phyloP scores from a whole-genome alignment of 2,329 filamentous ascomycete species.

The Aspergillus eucalypticola region DNA sequence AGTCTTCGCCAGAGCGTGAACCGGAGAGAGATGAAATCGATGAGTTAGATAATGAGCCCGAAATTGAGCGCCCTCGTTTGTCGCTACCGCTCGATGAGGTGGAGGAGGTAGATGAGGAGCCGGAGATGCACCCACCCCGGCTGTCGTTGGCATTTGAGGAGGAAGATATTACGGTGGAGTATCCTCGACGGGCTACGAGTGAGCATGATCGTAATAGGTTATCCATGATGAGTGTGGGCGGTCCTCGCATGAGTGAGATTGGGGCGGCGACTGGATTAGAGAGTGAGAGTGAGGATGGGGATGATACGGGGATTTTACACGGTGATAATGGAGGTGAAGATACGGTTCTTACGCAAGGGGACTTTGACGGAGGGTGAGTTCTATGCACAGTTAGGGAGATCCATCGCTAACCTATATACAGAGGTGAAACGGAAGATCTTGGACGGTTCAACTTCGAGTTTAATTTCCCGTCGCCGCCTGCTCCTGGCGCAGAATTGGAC shows the following conservation, averaged over 20 bases:
- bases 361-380: constrained; percentile 42
- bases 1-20: constrained; percentile 19
- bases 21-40: constrained; percentile 44
- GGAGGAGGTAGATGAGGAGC: constrained; percentile 48
- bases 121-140: constrained; percentile 39
- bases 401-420: constrained; percentile 25
- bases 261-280: constrained; percentile 50
- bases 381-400: not conserved
- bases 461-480: constrained; percentile 41
- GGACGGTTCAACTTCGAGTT: constrained; percentile 45
- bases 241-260: constrained; percentile 51
- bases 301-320: constrained; percentile 39
- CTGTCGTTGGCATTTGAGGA: constrained; percentile 48
- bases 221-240: constrained; percentile 47
- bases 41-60: constrained; percentile 50
- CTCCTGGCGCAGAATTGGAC: constrained; percentile 31
- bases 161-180: constrained; percentile 48
- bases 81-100: constrained; percentile 51
- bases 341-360: constrained; percentile 39
- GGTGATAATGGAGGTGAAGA: constrained; percentile 40
- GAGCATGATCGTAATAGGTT: constrained; percentile 40
- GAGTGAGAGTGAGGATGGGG: constrained; percentile 42
- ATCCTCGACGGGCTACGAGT: constrained; percentile 43
- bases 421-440: constrained; percentile 47
- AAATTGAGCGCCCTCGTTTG: constrained; percentile 43